phyloP scores from a whole-genome alignment of 1,284 basidiomycete species.

The Tremellales sp. region DNA sequence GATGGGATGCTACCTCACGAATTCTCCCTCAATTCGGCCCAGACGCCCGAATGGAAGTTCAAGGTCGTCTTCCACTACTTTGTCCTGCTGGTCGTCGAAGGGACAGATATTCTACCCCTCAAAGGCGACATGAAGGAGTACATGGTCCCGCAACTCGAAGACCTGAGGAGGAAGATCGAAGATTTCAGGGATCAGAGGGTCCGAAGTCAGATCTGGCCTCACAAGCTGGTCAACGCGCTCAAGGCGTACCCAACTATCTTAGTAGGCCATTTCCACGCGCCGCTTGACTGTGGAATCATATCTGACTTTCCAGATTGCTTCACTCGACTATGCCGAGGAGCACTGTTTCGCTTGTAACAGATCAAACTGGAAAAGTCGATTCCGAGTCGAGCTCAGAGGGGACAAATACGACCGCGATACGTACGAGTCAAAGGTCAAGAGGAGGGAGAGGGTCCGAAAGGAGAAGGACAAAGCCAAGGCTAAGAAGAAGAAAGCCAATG shows the following conservation, averaged over 20 bases:
- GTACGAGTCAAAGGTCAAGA: conserved; percentile 22
- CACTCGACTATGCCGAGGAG: conserved; percentile 59
- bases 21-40: conserved; percentile 71
- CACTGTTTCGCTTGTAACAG: conserved; percentile 75
- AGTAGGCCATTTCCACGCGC: conserved; percentile 35
- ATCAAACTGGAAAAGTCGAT: conserved; percentile 53
- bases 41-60: conserved; percentile 50
- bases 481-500: not conserved
- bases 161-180: conserved; percentile 60
- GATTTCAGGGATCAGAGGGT: conserved; percentile 68
- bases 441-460: not conserved
- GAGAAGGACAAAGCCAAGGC: conserved; percentile 2
- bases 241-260: conserved; percentile 64
- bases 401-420: conserved; percentile 39
- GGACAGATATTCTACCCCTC: conserved; percentile 20
- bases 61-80: conserved; percentile 74
- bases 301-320: no score
- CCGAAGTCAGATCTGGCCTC: conserved; percentile 71
- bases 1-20: conserved; percentile 59
- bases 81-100: conserved; percentile 66
- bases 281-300: no score
- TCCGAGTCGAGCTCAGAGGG: conserved; percentile 28
- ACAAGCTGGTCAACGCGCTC: conserved; percentile 62
- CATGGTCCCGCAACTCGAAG: conserved; percentile 22
- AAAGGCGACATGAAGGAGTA: conserved; percentile 19